These are phyloP conservation scores for Sporothrix euskadiensis DNA, from an alignment of 2,329 filamentous ascomycete genomes.

Conservation along the genomic window DNA sequence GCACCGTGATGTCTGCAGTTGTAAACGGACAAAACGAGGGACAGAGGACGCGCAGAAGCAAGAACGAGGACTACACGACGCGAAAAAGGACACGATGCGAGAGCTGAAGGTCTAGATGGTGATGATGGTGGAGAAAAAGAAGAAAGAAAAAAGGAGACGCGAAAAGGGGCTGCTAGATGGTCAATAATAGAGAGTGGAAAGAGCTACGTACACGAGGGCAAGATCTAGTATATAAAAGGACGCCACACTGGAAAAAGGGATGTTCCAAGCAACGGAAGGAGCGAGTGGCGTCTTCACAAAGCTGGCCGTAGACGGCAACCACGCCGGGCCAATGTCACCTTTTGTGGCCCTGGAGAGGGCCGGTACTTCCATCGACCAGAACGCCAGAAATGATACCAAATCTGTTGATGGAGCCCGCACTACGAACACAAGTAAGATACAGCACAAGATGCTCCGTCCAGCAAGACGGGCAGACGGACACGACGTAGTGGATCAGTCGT, in stretches of 20 bases:
- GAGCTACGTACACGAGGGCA: background rate
- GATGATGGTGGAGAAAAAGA: background rate
- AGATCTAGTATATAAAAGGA: constrained; percentile 1
- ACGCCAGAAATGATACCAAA: constrained; percentile 1
- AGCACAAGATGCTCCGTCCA: background rate
- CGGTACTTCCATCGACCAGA: background rate
- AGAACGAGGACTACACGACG: background rate
- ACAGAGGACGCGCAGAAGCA: background rate
- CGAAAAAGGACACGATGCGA: background rate
- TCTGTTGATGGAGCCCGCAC: background rate
- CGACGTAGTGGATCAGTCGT: background rate
- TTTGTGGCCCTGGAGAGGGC: background rate
- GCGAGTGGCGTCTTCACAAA: background rate
- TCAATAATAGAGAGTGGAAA: constrained; percentile 11
- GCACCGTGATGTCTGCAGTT: constrained; percentile 1
- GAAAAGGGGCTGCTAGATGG: constrained; percentile 2
- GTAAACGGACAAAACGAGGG: background rate
- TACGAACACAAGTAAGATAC: background rate
- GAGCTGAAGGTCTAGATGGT: background rate
- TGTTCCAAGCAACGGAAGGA: constrained; percentile 4
- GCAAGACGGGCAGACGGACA: background rate
- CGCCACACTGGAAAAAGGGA: constrained; percentile 7
- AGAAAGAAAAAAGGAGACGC: background rate
- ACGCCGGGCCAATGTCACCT: background rate
- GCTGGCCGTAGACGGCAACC: background rate